Evolutionary conservation across 176 grass and related monocot genomes (phyloP), one percentile per base, ranked within the genome.

Genomic region (Bromus sterilis): DNA sequence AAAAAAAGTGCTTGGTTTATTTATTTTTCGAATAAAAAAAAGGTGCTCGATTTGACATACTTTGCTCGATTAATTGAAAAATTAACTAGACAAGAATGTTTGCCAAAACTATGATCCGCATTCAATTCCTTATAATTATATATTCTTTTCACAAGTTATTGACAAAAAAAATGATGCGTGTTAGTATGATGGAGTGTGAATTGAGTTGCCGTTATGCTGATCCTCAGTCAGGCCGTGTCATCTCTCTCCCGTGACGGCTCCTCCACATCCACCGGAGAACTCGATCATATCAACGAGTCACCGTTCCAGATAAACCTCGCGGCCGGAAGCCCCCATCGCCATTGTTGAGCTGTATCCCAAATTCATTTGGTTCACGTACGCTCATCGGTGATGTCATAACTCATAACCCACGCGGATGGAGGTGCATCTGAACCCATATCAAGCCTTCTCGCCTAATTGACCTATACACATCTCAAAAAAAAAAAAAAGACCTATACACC

Each of bases 301-400:
- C 34, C 48, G 2, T 60, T 66, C 15, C 42, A 35, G n/a, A 49
- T 30, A 72, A 39, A 12, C 51, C 46, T 0, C 48, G n/a, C n/a
- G n/a, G 4, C 20, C 3, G 6, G 51, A 56, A 60, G 43, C 16
- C 16, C 48, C 2, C 48, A 21, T 31, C 0, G 59, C 14, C 36
- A 35, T 82, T 51, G 48, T 51, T 12, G 85, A 83, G 79, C 79
- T 83, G 73, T 53, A 78, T 42, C 25, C 42, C 74, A 56, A 65
- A 53, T 53, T n/a, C n/a, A 81, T 16, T 57, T 51, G 3, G 31
- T 46, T 14, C 4, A 42, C 1, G 23, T 2, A 42, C 1, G 23
- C 13, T 63, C 75, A 63, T 14, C 9, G 8, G 29, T 64, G 74
- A 83, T 53, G 48, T 21, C 6, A n/a, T 53, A 53, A 3, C 48